Conservation (phyloP, 331 rosid species). For the Pyracantha coccinea region DNA sequence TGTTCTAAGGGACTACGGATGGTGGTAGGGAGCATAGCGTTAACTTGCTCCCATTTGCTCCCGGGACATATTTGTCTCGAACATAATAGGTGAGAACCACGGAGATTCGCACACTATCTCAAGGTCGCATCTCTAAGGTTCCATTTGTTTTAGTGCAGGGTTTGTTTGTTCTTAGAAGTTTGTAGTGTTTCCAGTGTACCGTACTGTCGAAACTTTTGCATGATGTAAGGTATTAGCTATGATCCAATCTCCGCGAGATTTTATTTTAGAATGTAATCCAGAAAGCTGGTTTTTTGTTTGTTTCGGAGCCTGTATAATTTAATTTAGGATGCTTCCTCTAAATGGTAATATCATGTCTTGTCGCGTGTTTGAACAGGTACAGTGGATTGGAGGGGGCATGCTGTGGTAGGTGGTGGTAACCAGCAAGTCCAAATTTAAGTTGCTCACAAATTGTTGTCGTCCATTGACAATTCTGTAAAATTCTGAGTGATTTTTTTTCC, state of each 20-base stretch:
- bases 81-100: background rate
- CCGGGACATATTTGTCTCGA: background rate
- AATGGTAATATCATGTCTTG: background rate
- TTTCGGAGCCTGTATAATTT: too few species aligned
- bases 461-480: background rate
- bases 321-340: too few species aligned
- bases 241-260: background rate
- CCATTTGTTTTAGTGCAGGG: background rate
- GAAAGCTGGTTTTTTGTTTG: too few species aligned
- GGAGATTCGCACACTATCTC: background rate
- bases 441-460: background rate
- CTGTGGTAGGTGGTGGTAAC: background rate
- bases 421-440: background rate
- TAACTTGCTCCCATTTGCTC: background rate
- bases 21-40: background rate
- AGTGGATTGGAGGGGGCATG: background rate
- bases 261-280: background rate
- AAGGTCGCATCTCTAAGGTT: background rate
- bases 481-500: background rate
- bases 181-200: background rate
- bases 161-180: background rate
- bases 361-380: background rate
- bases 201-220: background rate
- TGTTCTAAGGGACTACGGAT: background rate
- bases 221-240: background rate